These are phyloP conservation scores for Leptographium galeiforme DNA, from an alignment of 2,329 filamentous ascomycete genomes.

Conservation along the genomic window DNA sequence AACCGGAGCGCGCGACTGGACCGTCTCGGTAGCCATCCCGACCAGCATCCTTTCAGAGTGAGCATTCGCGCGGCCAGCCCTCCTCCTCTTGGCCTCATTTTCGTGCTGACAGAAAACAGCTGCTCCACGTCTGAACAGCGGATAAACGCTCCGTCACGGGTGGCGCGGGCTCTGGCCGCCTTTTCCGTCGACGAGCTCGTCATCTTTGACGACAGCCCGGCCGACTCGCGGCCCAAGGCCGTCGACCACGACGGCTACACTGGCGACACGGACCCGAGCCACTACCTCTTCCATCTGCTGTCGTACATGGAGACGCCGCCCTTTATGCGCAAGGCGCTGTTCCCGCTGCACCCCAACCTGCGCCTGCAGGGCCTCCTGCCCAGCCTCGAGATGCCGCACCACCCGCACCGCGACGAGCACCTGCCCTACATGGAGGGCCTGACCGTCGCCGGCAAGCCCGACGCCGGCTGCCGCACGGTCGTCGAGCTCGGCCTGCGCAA, in stretches of 20 bases:
- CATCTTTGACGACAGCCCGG: conserved; percentile 59
- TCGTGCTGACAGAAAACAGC: conserved; percentile 24
- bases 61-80: conserved; percentile 9
- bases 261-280: conserved; percentile 59
- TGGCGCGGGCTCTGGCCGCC: conserved; percentile 69
- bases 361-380: conserved; percentile 59
- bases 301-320: conserved; percentile 76
- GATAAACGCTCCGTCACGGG: conserved; percentile 56
- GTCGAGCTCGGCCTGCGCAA: conserved; percentile 45
- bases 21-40: conserved; percentile 64
- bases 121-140: conserved; percentile 62
- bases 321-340: conserved; percentile 62
- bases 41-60: conserved; percentile 68
- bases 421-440: conserved; percentile 70
- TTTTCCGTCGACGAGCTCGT: conserved; percentile 78
- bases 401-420: conserved; percentile 64
- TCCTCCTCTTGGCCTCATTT: neutral
- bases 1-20: conserved; percentile 52
- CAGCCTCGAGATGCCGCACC: conserved; percentile 74
- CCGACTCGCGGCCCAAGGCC: conserved; percentile 28
- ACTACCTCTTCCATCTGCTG: conserved; percentile 68
- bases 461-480: conserved; percentile 32
- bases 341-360: conserved; percentile 68
- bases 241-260: conserved; percentile 45
- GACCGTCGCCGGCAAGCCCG: conserved; percentile 34